A percentile compares a stretch with the other conserved stretches of the same genome.
Conservation (phyloP, 129 eudicot genomes). For the Kitagawia praeruptora region DNA sequence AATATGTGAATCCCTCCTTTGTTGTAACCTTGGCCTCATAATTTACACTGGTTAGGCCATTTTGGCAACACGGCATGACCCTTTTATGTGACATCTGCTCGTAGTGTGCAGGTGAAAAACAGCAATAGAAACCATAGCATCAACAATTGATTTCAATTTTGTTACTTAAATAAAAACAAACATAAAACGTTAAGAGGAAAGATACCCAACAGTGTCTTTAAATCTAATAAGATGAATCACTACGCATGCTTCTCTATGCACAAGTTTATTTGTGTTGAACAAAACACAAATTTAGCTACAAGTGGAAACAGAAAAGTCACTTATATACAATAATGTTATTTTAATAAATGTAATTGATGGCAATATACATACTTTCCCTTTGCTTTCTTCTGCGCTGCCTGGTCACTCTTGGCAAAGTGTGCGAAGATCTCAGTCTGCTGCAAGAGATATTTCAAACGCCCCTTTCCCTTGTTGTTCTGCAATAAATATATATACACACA, state of each 20-base stretch:
- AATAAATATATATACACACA: neutral
- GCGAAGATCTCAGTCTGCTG: conserved; percentile 96
- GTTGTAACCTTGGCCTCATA: neutral
- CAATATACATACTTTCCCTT: conserved; percentile 60
- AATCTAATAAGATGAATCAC: neutral
- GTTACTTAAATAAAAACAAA: neutral
- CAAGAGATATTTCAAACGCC: conserved; percentile 75
- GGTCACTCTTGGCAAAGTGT: conserved; percentile 93
- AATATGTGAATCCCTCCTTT: neutral
- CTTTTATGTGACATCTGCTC: neutral
- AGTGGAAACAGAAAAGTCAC: neutral
- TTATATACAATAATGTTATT: neutral
- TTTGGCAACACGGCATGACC: neutral
- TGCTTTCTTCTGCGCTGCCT: conserved; percentile 61
- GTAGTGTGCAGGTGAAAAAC: too few relatives aligned
- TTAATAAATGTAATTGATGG: neutral
- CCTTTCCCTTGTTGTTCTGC: conserved; percentile 91
- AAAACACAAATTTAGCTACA: neutral
- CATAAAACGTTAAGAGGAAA: neutral
- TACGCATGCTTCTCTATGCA: neutral
- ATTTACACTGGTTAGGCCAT: neutral
- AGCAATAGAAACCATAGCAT: neutral
- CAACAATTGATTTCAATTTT: neutral
- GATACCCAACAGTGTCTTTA: neutral
- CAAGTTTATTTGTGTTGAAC: neutral